A percentile compares a stretch with the other conserved stretches of the same genome.
phyloP scores from a whole-genome alignment of 306 rosid species.

The Cucurbita pepo region DNA sequence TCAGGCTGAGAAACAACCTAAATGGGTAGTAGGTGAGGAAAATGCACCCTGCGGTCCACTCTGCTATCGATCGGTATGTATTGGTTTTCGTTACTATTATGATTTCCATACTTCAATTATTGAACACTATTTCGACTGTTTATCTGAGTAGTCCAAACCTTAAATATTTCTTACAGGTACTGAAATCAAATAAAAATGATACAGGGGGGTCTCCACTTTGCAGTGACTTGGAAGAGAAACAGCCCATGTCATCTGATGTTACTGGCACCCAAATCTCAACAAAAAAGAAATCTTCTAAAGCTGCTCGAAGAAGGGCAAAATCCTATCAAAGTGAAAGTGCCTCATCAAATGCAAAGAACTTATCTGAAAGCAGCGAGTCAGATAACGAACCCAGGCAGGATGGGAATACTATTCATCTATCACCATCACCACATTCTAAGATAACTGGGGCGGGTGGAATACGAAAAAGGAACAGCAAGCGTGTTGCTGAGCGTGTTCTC shows the following conservation, averaged over 20 bases:
- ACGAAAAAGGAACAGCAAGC: conserved; percentile 80
- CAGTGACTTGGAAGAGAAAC: conserved; percentile 49
- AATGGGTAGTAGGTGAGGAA: conserved; percentile 48
- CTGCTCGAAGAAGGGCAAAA: conserved; percentile 48
- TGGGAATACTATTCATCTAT: conserved; percentile 26
- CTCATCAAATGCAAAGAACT: conserved; percentile 76
- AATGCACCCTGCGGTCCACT: conserved; percentile 62
- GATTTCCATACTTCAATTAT: conserved; percentile 2
- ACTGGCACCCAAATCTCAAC: conserved; percentile 24
- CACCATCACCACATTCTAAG: conserved; percentile 41
- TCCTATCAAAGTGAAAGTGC: conserved; percentile 79
- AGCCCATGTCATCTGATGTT: conserved; percentile 24
- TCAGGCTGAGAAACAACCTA: conserved; percentile 84
- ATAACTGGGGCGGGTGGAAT: conserved; percentile 38
- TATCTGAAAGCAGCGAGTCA: conserved; percentile 90
- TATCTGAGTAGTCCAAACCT: conserved; percentile 16
- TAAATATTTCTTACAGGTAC: conserved; percentile 29
- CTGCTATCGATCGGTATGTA: conserved; percentile 69
- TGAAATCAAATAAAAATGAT: conserved; percentile 40
- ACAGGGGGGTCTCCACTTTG: conserved; percentile 32
- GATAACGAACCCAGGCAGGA: conserved; percentile 71
- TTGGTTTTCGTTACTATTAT: neutral
- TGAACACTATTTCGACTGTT: neutral
- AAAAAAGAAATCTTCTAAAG: conserved; percentile 36
- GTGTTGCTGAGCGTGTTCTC: conserved; percentile 85